Evolutionary conservation across 2,329 filamentous ascomycete species (phyloP).

Genomic region (Penicillium psychrosexuale): DNA sequence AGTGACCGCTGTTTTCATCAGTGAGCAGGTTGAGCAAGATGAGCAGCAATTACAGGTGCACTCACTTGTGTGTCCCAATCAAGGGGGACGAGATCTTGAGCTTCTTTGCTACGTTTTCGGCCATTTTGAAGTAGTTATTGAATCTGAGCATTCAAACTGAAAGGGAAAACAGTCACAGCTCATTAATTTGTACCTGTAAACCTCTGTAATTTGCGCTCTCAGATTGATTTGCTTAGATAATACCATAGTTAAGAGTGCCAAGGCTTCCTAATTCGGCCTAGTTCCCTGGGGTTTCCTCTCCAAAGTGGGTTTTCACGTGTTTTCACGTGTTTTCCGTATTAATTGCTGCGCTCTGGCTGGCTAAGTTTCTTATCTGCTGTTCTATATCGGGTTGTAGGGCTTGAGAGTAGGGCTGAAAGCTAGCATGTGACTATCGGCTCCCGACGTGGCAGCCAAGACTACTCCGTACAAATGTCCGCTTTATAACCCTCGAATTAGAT

Average conservation of each 20-base stretch:
- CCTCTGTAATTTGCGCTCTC: too few relatives aligned
- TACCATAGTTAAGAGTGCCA: too few relatives aligned
- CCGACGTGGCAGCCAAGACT: not conserved
- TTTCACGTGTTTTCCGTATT: not conserved
- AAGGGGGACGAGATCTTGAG: conserved; percentile 70
- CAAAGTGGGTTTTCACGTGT: too few relatives aligned
- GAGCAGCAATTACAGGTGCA: not conserved
- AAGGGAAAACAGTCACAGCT: not conserved
- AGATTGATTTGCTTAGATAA: too few relatives aligned
- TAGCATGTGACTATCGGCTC: not conserved
- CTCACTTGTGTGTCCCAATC: conserved; percentile 85
- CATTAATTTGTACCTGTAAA: too few relatives aligned
- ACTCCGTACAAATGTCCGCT: not conserved
- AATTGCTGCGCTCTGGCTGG: conserved; percentile 19
- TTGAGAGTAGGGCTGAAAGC: not conserved
- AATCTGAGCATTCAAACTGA: conserved; percentile 34
- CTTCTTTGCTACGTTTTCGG: conserved; percentile 72
- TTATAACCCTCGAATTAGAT: not conserved
- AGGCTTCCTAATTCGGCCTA: too few relatives aligned
- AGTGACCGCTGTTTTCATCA: conserved; percentile 65
- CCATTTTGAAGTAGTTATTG: conserved; percentile 55
- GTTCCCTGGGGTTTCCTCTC: too few relatives aligned
- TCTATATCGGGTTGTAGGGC: conserved; percentile 24
- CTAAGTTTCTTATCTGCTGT: conserved; percentile 16
- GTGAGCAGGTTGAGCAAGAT: conserved; percentile 1